Percentiles rank a stretch among this genome's conserved stretches.
Evolutionary conservation across 2,329 filamentous ascomycete species (phyloP).

Genomic region (Colletotrichum truncatum): DNA sequence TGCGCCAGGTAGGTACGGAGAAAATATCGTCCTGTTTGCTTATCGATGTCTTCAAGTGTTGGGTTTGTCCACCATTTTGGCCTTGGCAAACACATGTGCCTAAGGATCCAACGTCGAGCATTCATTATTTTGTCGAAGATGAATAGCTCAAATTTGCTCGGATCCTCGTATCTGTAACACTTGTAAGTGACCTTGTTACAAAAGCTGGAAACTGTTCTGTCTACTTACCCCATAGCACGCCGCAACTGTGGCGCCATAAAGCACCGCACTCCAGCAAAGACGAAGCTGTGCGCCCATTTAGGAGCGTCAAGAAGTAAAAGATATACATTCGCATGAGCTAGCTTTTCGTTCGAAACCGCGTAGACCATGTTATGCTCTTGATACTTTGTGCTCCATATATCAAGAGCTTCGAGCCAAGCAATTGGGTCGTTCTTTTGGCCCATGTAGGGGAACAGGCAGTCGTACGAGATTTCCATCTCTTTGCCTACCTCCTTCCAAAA

Average conservation of each 20-base stretch:
- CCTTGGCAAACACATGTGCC: slow-evolving; percentile 60
- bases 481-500: slow-evolving; percentile 68
- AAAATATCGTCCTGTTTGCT: slow-evolving; percentile 51
- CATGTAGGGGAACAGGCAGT: slow-evolving; percentile 48
- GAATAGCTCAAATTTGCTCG: neutral
- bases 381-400: slow-evolving; percentile 58
- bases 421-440: slow-evolving; percentile 56
- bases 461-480: slow-evolving; percentile 61
- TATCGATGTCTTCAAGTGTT: slow-evolving; percentile 43
- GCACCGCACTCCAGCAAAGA: slow-evolving; percentile 1
- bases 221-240: slow-evolving; percentile 14
- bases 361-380: slow-evolving; percentile 57
- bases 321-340: slow-evolving; percentile 1
- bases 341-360: slow-evolving; percentile 11
- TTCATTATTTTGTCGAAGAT: slow-evolving; percentile 41
- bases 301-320: slow-evolving; percentile 9
- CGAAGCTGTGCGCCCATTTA: neutral
- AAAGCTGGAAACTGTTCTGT: neutral
- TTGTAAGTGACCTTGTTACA: neutral
- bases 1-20: slow-evolving; percentile 52
- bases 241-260: slow-evolving; percentile 12
- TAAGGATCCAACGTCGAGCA: slow-evolving; percentile 53
- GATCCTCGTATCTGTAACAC: neutral
- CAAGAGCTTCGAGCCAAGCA: slow-evolving; percentile 61
- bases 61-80: slow-evolving; percentile 35